Evolutionary conservation across 129 eudicot species (phyloP).

Genomic region (Artemisia argyi): DNA sequence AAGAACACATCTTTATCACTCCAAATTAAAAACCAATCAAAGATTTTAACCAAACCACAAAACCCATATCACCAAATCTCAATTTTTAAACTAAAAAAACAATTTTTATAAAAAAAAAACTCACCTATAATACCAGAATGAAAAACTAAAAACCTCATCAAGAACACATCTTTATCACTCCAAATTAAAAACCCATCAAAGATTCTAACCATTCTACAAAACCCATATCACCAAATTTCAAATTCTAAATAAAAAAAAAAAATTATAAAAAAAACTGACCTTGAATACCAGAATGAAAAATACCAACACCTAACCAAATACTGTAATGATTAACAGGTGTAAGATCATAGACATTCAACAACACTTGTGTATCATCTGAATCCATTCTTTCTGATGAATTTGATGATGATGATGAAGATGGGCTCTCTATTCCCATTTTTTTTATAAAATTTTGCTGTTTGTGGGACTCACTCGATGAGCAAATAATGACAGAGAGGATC

Average conservation of each 20-base stretch:
- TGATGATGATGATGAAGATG: constrained; percentile 28
- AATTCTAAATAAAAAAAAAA: too few relatives aligned
- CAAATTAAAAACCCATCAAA: background rate
- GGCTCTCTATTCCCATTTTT: constrained; percentile 31
- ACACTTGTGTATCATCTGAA: constrained; percentile 22
- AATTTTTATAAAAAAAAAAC: too few relatives aligned
- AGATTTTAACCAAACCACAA: too few relatives aligned
- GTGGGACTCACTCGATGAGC: too few relatives aligned
- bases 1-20: too few relatives aligned
- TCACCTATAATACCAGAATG: too few relatives aligned
- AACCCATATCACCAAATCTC: too few relatives aligned
- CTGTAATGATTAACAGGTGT: constrained; percentile 45
- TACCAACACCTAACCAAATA: constrained; percentile 50
- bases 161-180: background rate
- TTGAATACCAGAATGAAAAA: constrained; percentile 61
- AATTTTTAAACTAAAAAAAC: too few relatives aligned
- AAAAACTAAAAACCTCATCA: background rate
- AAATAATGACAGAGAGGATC: too few relatives aligned
- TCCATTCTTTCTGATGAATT: constrained; percentile 15
- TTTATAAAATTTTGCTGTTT: background rate
- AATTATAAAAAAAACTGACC: constrained; percentile 31
- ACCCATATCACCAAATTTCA: constrained; percentile 12
- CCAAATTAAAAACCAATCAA: too few relatives aligned
- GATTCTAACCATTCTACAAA: background rate
- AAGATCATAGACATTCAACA: constrained; percentile 51